Conservation (phyloP, 495 filamentous ascomycete genomes). For the Neurospora sp. region DNA sequence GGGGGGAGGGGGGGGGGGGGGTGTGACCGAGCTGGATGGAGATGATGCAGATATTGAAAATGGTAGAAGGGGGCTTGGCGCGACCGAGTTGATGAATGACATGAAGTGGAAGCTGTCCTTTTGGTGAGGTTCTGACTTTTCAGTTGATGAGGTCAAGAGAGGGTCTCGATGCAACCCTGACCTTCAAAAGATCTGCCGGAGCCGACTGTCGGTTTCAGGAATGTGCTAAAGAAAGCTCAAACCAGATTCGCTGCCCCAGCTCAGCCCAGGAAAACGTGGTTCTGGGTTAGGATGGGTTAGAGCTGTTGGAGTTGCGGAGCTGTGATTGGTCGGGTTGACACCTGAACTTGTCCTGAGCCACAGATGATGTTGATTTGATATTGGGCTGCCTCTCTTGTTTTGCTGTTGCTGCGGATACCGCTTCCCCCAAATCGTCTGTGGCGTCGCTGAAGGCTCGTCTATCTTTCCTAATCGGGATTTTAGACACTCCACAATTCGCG, state of each 20-base stretch:
- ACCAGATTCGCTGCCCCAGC: background rate
- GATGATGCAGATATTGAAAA: background rate
- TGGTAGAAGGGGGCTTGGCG: background rate
- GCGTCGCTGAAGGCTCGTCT: constrained; percentile 25
- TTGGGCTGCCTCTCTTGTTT: background rate
- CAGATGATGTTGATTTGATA: background rate
- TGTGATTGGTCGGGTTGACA: background rate
- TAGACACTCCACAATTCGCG: background rate
- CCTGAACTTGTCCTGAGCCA: background rate
- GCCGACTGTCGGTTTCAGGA: background rate
- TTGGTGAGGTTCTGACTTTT: background rate
- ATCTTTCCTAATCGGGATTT: constrained; percentile 14
- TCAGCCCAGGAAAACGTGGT: background rate
- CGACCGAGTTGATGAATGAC: background rate
- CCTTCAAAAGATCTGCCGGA: background rate
- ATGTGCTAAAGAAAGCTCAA: background rate
- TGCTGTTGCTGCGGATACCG: background rate
- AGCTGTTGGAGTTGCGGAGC: background rate
- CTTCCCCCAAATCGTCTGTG: constrained; percentile 9
- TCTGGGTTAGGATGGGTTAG: background rate
- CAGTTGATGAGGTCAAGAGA: background rate
- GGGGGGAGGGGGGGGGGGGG: no score
- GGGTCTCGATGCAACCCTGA: background rate
- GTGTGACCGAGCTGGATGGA: background rate
- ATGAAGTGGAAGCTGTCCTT: background rate